Conservation (phyloP, 2,329 filamentous ascomycete genomes). For the Tolypocladium ovalisporum region DNA sequence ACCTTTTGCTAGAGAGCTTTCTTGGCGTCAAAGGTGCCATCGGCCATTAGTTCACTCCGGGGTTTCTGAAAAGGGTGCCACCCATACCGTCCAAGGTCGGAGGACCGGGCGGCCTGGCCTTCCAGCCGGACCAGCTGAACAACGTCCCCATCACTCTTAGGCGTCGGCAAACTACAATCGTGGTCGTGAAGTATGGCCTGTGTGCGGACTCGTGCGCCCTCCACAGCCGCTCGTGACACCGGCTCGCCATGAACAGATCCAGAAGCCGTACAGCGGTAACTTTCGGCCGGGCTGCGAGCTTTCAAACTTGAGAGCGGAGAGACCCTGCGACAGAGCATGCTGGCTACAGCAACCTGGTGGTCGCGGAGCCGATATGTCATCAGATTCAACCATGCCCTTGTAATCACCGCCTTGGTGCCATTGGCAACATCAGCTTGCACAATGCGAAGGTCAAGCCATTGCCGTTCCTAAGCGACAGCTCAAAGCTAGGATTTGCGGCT, state of each 20-base stretch:
- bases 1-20: conserved; percentile 83
- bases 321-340: conserved; percentile 56
- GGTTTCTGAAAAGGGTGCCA: too few species aligned
- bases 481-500: conserved; percentile 36
- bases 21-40: conserved; percentile 73
- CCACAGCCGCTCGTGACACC: conserved; percentile 62
- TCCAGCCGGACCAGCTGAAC: too few species aligned
- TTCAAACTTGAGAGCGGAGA: conserved; percentile 65
- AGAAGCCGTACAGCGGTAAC: too few species aligned
- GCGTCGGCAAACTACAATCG: conserved; percentile 51
- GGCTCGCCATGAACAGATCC: conserved; percentile 76
- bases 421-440: conserved; percentile 68
- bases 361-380: conserved; percentile 73
- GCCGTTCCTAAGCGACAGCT: background rate
- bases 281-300: conserved; percentile 77
- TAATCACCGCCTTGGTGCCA: conserved; percentile 64
- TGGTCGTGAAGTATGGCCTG: conserved; percentile 76
- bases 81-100: too few species aligned
- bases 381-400: too few species aligned
- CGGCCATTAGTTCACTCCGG: too few species aligned
- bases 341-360: conserved; percentile 59
- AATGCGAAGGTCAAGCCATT: conserved; percentile 48
- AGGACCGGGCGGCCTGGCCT: too few species aligned
- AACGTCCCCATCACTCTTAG: too few species aligned
- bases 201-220: conserved; percentile 71